Evolutionary conservation across 2,329 filamentous ascomycete species (phyloP).

Genomic region (Ambrosiella beaveri): DNA sequence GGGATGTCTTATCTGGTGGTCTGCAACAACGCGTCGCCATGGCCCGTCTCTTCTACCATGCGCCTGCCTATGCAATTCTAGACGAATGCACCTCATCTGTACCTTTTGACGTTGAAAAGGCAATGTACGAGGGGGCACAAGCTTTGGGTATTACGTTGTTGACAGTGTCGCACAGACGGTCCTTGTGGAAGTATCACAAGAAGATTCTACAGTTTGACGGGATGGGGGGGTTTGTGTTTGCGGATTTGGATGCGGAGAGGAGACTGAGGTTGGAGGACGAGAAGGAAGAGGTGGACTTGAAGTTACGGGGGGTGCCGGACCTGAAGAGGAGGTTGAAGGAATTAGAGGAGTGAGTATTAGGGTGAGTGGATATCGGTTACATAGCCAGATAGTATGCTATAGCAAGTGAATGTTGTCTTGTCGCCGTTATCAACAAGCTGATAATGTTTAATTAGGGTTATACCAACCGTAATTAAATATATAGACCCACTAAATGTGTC

Average conservation of each 20-base stretch:
- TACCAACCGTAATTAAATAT: no score
- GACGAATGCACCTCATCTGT: slow-evolving; percentile 94
- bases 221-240: slow-evolving; percentile 81
- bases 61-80: slow-evolving; percentile 81
- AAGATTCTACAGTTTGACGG: slow-evolving; percentile 95
- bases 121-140: slow-evolving; percentile 97
- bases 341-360: slow-evolving; percentile 25
- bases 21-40: slow-evolving; percentile 93
- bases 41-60: slow-evolving; percentile 87
- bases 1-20: slow-evolving; percentile 79
- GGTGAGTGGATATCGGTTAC: no score
- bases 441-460: no score
- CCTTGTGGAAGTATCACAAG: slow-evolving; percentile 91
- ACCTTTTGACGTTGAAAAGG: slow-evolving; percentile 83
- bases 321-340: slow-evolving; percentile 73
- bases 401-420: no score
- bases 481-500: no score
- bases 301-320: slow-evolving; percentile 72
- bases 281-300: slow-evolving; percentile 80
- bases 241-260: slow-evolving; percentile 70
- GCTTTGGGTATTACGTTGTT: slow-evolving; percentile 81
- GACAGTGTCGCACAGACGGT: slow-evolving; percentile 83
- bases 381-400: no score
- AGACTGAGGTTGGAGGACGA: slow-evolving; percentile 82
- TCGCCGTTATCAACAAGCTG: no score